Evolutionary conservation across 345 rosid genomes (phyloP).

Genomic region (Orychophragmus violaceus): DNA sequence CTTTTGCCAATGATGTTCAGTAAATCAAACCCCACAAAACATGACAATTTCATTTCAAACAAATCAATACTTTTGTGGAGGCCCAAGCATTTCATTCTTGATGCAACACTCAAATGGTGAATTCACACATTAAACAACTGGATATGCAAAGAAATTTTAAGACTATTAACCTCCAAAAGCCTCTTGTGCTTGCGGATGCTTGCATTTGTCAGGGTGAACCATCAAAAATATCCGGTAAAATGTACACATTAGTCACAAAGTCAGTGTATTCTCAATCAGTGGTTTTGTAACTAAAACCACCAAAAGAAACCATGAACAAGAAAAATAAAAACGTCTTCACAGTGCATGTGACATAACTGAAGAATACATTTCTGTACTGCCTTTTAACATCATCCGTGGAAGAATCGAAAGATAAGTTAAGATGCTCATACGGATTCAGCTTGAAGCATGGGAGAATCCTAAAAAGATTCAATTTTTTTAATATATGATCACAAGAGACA

Average conservation of each 20-base stretch:
- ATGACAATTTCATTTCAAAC: background rate
- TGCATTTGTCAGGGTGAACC: slow-evolving; percentile 99
- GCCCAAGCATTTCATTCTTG: background rate
- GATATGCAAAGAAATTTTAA: background rate
- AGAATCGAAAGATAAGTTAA: slow-evolving; percentile 70
- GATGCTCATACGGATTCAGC: slow-evolving; percentile 86
- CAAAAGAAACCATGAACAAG: background rate
- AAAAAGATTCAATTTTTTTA: background rate
- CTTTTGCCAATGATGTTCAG: slow-evolving; percentile 82
- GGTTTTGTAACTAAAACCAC: background rate
- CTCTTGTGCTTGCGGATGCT: slow-evolving; percentile 97
- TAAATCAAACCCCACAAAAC: slow-evolving; percentile 20
- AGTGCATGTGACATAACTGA: background rate
- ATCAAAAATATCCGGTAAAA: slow-evolving; percentile 65
- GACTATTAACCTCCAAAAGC: slow-evolving; percentile 71
- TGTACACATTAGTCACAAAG: slow-evolving; percentile 13
- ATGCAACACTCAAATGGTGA: background rate
- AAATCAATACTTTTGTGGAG: background rate
- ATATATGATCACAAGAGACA: background rate
- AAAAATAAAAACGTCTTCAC: background rate
- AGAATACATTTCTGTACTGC: slow-evolving; percentile 87
- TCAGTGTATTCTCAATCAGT: background rate
- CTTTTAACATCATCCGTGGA: slow-evolving; percentile 67
- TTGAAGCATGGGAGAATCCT: slow-evolving; percentile 99
- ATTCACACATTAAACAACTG: background rate